Base-by-base conservation (phyloP, 768 basidiomycete species). In the Grammothele lineata region DNA sequence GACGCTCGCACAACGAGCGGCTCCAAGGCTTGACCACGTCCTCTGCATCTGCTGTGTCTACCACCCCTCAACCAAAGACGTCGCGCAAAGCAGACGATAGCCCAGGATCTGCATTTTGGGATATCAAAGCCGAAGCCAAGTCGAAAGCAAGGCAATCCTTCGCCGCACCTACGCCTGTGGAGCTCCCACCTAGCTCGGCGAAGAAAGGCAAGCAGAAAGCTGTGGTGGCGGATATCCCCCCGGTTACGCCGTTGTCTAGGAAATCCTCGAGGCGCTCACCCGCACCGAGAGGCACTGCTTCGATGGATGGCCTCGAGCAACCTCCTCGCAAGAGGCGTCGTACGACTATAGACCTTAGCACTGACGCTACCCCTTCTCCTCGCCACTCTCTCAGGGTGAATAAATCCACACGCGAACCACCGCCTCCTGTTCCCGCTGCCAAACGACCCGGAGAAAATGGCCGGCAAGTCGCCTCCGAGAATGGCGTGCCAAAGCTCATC, bases 1-100 rank as follows among this genome's bases (percentile, higher is more conserved):
- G 83, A 24, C 71, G 79, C 40, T 75, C 76, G 26, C 78, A 73
- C 38, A 78, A 68, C 19, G 82, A 77, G 57, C 77, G 73, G 33
- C 69, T 74, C 39, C 77, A 76, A 47, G 63, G 66, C 49, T 66
- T 75, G 10, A 68, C 66, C n/a, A n/a, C n/a, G n/a, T n/a, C n/a
- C n/a, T n/a, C n/a, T n/a, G n/a, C n/a, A n/a, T n/a, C n/a, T n/a
- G n/a, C n/a, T n/a, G n/a, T n/a, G 0, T 51, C 67, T 17, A 33
- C 43, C 54, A 53, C 42, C 12, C 19, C 21, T 14, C 19, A 33
- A 6, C 22, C 5, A 0, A 50, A 44, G 25, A 58, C 43, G 24
- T 15, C 34, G 3, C 47, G 40, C 24, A 42, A 32, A n/a, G 18
- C 22, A 1, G 42, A 44, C 15, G 43, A 45, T 17, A 42, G 10